phyloP scores from a whole-genome alignment of 1,284 basidiomycete genomes.

The Moesziomyces parantarcticus region DNA sequence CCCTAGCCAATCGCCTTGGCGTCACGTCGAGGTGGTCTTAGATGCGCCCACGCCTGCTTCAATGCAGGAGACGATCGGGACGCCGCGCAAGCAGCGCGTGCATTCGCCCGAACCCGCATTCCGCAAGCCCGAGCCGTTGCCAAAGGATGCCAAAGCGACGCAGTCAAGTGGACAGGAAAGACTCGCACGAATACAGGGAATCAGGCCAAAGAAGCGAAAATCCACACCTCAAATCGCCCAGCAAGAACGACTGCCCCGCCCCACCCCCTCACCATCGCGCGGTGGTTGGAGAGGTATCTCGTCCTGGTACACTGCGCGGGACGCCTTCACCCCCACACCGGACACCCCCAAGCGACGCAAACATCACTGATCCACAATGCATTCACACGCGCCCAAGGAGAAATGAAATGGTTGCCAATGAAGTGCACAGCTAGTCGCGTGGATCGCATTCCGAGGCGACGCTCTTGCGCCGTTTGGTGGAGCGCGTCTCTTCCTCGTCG shows the following conservation, averaged over 20 bases:
- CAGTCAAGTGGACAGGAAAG: neutral
- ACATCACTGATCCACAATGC: neutral
- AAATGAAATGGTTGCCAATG: neutral
- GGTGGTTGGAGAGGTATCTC: slow-evolving; percentile 28
- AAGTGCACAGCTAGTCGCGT: neutral
- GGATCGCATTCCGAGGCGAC: slow-evolving; percentile 16
- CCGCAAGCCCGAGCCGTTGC: neutral
- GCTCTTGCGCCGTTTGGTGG: slow-evolving; percentile 26
- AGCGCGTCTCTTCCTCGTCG: slow-evolving; percentile 5
- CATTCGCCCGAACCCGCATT: neutral
- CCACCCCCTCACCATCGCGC: slow-evolving; percentile 14
- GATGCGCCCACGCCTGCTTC: neutral
- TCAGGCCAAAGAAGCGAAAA: neutral
- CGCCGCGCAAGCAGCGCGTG: neutral
- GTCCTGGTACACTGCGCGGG: slow-evolving; percentile 18
- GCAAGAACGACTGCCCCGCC: neutral
- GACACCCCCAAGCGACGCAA: neutral
- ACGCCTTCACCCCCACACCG: slow-evolving; percentile 20
- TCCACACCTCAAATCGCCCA: neutral
- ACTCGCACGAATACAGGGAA: too few relatives aligned
- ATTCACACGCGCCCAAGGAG: neutral
- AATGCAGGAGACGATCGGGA: neutral
- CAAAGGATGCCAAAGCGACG: neutral
- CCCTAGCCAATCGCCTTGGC: neutral
- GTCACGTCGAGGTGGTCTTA: neutral